Conservation (phyloP, 2,329 filamentous ascomycete species). For the Xylogone sp. region DNA sequence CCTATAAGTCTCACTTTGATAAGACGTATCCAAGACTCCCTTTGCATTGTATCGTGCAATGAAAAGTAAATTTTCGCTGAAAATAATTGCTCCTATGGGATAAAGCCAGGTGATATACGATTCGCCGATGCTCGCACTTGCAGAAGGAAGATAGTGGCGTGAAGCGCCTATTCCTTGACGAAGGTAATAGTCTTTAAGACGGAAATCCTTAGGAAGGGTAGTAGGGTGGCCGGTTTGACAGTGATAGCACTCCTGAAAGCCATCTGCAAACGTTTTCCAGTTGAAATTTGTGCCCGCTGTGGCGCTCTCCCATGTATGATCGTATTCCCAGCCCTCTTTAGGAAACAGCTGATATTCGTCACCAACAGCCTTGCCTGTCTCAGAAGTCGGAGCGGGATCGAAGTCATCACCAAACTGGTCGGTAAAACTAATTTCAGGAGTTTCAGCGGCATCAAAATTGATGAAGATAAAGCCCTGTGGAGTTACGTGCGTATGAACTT, state of each 20-base stretch:
- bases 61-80: slow-evolving; percentile 2
- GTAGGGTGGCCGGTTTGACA: not conserved
- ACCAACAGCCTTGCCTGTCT: not conserved
- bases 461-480: not conserved
- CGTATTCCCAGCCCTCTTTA: slow-evolving; percentile 5
- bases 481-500: not conserved
- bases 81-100: slow-evolving; percentile 3
- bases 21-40: slow-evolving; percentile 1
- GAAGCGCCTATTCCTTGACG: slow-evolving; percentile 2
- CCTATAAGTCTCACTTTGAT: slow-evolving; percentile 4
- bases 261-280: not conserved
- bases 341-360: not conserved
- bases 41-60: slow-evolving; percentile 2
- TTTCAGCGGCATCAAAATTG: not conserved
- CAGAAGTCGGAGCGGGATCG: not conserved
- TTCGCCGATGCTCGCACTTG: not conserved
- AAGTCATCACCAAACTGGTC: not conserved
- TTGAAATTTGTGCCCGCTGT: not conserved
- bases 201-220: slow-evolving; percentile 3
- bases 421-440: not conserved
- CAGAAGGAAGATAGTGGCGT: slow-evolving; percentile 1
- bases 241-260: not conserved
- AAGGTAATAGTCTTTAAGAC: slow-evolving; percentile 2
- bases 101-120: slow-evolving; percentile 4
- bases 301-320: slow-evolving; percentile 1